A percentile compares a stretch with the other conserved stretches of the same genome.
Evolutionary conservation across 768 basidiomycete genomes (phyloP).

Genomic region (Auricularia sp.): DNA sequence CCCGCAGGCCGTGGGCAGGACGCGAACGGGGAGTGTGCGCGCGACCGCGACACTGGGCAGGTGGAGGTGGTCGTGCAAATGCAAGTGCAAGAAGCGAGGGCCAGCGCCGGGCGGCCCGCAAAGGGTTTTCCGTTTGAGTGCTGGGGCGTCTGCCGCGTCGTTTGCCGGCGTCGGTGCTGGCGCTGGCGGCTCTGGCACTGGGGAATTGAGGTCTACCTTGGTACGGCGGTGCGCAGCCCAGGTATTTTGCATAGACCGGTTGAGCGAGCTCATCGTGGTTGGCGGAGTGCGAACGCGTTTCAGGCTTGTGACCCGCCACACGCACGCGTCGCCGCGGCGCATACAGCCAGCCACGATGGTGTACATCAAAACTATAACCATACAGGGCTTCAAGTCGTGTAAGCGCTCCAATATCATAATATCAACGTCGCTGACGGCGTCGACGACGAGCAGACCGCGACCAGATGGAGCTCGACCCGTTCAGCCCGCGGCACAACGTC

Average conservation of each 20-base stretch:
- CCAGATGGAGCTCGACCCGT: conserved; percentile 89
- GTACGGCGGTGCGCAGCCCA: conserved; percentile 60
- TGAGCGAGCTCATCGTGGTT: conserved; percentile 29
- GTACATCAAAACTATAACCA: conserved; percentile 73
- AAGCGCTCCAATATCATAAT: too few species aligned
- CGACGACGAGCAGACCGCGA: conserved; percentile 49
- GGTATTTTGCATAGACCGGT: conserved; percentile 68
- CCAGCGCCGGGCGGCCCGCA: too few species aligned
- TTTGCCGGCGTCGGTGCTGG: too few species aligned
- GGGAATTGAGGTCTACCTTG: conserved; percentile 56
- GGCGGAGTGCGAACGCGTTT: not conserved
- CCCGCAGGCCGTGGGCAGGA: too few species aligned
- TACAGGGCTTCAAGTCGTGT: conserved; percentile 99
- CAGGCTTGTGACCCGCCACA: not conserved
- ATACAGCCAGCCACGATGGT: conserved; percentile 6
- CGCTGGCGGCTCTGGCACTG: conserved; percentile 16
- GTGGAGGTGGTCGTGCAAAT: too few species aligned
- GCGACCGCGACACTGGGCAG: too few species aligned
- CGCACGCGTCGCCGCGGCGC: too few species aligned
- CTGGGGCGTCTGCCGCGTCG: conserved; percentile 13
- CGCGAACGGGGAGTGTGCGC: too few species aligned
- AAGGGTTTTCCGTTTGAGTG: conserved; percentile 58
- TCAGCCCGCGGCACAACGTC: conserved; percentile 88
- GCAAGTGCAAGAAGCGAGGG: too few species aligned
- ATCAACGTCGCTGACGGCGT: too few species aligned